These are phyloP conservation scores for Pseudogymnoascus sp. DNA, from an alignment of 2,329 filamentous ascomycete genomes.

Conservation along the genomic window DNA sequence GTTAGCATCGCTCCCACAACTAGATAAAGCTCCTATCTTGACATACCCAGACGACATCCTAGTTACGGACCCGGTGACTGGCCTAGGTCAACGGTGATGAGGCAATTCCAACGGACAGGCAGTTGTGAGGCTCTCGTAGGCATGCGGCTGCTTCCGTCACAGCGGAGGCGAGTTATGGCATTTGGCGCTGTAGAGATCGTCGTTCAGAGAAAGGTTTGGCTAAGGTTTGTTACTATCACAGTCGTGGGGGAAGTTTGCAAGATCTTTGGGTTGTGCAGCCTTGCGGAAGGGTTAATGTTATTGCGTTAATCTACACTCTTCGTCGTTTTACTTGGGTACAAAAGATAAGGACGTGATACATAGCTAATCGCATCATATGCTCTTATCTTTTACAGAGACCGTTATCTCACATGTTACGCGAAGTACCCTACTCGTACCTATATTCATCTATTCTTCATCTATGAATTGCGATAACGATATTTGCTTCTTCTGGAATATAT, in stretches of 20 bases:
- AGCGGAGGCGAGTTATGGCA: not conserved
- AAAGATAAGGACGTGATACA: slow-evolving; percentile 5
- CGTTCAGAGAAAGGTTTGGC: not conserved
- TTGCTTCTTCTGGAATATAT: not conserved
- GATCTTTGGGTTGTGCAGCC: not conserved
- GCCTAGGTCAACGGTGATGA: not conserved
- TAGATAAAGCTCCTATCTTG: not conserved
- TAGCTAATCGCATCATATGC: slow-evolving; percentile 7
- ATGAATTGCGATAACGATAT: not conserved
- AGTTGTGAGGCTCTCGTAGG: not conserved
- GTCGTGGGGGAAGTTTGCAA: not conserved
- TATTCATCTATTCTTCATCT: not conserved
- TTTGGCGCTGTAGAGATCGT: not conserved
- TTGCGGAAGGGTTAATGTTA: slow-evolving; percentile 3
- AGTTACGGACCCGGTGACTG: not conserved
- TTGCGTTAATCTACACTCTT: slow-evolving; percentile 1
- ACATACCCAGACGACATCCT: slow-evolving; percentile 4
- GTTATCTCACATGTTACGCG: not conserved
- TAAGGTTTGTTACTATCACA: not conserved
- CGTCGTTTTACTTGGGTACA: not conserved
- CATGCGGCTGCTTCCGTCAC: slow-evolving; percentile 3
- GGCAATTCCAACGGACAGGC: not conserved
- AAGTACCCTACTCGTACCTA: not conserved
- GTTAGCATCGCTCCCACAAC: not conserved
- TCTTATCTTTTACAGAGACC: not conserved